These are phyloP conservation scores for Xerocomus amazonicus DNA, from an alignment of 1,284 basidiomycete species.

Conservation along the genomic window DNA sequence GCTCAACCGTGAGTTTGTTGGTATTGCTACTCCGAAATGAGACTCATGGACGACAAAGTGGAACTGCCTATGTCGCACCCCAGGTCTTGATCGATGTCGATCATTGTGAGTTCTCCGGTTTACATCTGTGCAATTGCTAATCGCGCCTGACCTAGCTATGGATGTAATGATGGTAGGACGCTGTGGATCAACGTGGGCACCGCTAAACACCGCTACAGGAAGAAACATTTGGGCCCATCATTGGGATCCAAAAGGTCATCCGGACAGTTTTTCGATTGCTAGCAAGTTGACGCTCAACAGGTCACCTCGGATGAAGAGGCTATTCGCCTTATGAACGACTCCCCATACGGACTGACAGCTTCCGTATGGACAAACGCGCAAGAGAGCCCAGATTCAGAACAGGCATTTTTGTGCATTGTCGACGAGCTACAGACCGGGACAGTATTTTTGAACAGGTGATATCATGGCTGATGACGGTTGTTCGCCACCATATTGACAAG, in stretches of 20 bases:
- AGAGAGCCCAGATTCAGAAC: slow-evolving; percentile 54
- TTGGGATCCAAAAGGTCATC: slow-evolving; percentile 84
- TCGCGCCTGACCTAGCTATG: slow-evolving; percentile 58
- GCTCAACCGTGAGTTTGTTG: slow-evolving; percentile 57
- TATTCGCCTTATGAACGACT: slow-evolving; percentile 90
- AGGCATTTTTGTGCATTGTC: slow-evolving; percentile 66
- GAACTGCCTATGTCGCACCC: slow-evolving; percentile 83
- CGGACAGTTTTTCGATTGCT: neutral
- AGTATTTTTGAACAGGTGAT: slow-evolving; percentile 82
- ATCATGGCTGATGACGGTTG: neutral
- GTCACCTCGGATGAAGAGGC: slow-evolving; percentile 84
- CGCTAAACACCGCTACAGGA: slow-evolving; percentile 41
- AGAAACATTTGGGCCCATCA: slow-evolving; percentile 86
- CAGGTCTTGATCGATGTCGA: slow-evolving; percentile 86
- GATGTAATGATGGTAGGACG: slow-evolving; percentile 78
- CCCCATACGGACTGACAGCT: slow-evolving; percentile 90
- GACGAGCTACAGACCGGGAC: slow-evolving; percentile 85
- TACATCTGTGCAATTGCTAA: slow-evolving; percentile 3
- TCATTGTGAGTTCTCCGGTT: slow-evolving; percentile 56
- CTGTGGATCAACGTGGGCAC: neutral
- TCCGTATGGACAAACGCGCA: slow-evolving; percentile 87
- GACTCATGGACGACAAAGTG: slow-evolving; percentile 39
- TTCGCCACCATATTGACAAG: neutral
- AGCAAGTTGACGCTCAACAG: slow-evolving; percentile 29
- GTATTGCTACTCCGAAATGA: no score